phyloP scores from a whole-genome alignment of 345 rosid genomes.

The Rhizophora mangle region DNA sequence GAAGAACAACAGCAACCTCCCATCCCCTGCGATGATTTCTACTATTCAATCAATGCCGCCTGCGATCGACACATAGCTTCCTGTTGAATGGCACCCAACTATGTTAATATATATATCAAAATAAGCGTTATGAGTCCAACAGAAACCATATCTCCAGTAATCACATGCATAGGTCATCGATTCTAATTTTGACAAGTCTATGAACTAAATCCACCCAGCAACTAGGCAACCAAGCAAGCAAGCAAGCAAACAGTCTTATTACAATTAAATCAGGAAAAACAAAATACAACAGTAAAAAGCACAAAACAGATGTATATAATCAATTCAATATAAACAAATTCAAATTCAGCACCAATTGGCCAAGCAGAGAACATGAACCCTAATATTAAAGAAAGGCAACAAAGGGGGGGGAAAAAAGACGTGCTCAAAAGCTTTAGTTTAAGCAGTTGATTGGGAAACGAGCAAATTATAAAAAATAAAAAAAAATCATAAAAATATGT shows the following conservation, averaged over 20 bases:
- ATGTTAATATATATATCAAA: not conserved
- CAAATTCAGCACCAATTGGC: not conserved
- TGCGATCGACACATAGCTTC: constrained; percentile 30
- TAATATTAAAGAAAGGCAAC: constrained; percentile 16
- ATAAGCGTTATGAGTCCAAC: no score
- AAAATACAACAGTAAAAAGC: not conserved
- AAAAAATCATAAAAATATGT: not conserved
- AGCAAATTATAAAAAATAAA: not conserved
- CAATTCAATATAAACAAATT: not conserved
- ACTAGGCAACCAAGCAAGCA: no score
- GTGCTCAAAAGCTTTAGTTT: no score
- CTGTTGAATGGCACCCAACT: constrained; percentile 17
- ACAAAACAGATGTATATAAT: not conserved
- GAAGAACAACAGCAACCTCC: constrained; percentile 95
- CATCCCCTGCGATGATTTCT: constrained; percentile 43
- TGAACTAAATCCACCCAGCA: not conserved
- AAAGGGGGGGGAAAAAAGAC: not conserved
- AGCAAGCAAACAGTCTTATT: no score
- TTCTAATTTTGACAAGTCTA: not conserved
- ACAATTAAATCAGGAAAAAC: no score
- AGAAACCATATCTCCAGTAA: not conserved
- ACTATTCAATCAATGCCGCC: constrained; percentile 23
- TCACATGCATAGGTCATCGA: not conserved
- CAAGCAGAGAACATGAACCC: constrained; percentile 18
- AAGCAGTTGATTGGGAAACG: not conserved